These are phyloP conservation scores for Coniochaeta sp. DNA, from an alignment of 2,329 filamentous ascomycete genomes.

Conservation along the genomic window DNA sequence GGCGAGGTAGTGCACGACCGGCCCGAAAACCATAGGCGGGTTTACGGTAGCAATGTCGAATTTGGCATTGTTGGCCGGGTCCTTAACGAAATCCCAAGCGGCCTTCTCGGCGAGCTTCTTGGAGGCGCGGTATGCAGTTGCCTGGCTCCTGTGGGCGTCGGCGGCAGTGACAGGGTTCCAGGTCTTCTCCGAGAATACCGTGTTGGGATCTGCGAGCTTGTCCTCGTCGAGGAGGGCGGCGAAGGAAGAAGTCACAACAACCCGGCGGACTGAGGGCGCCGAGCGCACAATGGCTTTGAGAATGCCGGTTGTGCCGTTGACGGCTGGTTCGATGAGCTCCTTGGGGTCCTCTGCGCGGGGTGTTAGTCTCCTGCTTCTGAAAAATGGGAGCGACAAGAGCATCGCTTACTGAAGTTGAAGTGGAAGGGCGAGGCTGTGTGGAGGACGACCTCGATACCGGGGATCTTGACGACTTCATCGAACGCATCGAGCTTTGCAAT, in stretches of 20 bases:
- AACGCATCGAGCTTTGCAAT: conserved; percentile 70
- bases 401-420: conserved; percentile 35
- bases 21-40: conserved; percentile 48
- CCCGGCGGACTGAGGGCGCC: conserved; percentile 56
- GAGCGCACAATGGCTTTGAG: conserved; percentile 59
- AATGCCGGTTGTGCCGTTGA: conserved; percentile 58
- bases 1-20: conserved; percentile 25
- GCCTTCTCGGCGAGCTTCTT: conserved; percentile 47
- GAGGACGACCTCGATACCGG: conserved; percentile 46
- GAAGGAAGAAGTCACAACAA: conserved; percentile 56
- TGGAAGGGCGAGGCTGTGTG: conserved; percentile 56
- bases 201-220: conserved; percentile 26
- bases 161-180: conserved; percentile 47
- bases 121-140: conserved; percentile 44
- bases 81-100: conserved; percentile 42
- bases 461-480: conserved; percentile 48
- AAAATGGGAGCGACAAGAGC: neutral
- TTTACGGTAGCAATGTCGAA: conserved; percentile 37
- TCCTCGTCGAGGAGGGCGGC: conserved; percentile 39
- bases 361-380: neutral
- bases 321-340: conserved; percentile 50
- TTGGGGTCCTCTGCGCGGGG: conserved; percentile 31
- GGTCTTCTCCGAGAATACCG: conserved; percentile 36
- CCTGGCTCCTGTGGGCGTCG: conserved; percentile 28
- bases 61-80: conserved; percentile 24